Base-by-base conservation (phyloP, 1,284 basidiomycete genomes). In the Mycosarcoma maydis region DNA sequence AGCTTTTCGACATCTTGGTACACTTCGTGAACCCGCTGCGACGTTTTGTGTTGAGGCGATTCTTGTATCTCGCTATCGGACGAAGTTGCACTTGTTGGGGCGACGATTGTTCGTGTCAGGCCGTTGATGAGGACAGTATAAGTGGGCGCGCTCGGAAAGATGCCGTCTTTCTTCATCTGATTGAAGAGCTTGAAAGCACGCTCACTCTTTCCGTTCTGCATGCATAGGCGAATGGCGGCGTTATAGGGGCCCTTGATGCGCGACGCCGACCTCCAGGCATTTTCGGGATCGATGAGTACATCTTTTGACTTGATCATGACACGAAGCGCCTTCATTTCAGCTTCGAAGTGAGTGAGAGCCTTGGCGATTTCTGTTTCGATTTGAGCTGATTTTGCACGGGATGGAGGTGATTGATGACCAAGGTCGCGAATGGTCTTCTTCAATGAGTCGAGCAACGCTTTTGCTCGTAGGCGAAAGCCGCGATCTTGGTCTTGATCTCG, bases 141-240 rank as follows among this genome's bases (percentile, higher is more conserved):
- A 11, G 68, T 61, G 13, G 58, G 27, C 4, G 54, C 45, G 19
- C 29, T 49, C 5, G 68, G 57, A n/a, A 59, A 58, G 54, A 71
- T 52, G 43, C 62, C 68, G 17, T 66, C 62, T 38, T 71, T 71
- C 42, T 66, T 71, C 68, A 66, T 71, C 24, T 54, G 49, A 22
- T 66, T 71, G 47, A 54, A n/a, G 9, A 66, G 42, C 27, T 52
- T 59, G 22, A 50, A 34, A 19, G 52, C 67, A 16, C 44, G 48
- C 20, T 64, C 67, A 32, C 34, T 4, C 29, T 45, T 47, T 13
- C 32, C 38, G 9, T 17, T 33, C 14, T 46, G 24, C 37, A 64
- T 3, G 37, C 56, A 65, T n/a, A 65, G 24, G 4, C 51, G 50
- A 8, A 70, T 56, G 19, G 49, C 52, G 13, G 67, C 38, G 16